Conservation (phyloP, 129 eudicot genomes). For the Artemisia annua region DNA sequence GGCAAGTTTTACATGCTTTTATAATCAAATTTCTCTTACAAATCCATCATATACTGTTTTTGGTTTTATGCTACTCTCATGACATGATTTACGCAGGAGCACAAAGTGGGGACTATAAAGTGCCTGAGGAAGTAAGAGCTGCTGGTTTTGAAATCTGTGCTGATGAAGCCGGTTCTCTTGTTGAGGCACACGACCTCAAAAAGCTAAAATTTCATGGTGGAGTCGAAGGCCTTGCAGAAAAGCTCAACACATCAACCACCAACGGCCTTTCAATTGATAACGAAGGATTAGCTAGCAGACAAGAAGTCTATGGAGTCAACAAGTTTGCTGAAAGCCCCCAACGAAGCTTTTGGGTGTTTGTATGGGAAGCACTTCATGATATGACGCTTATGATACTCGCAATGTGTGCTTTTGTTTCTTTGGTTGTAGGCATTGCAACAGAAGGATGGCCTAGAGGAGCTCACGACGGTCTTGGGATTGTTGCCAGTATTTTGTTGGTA, state of each 20-base stretch:
- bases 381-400: slow-evolving; percentile 97
- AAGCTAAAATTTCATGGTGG: slow-evolving; percentile 86
- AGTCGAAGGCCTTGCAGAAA: slow-evolving; percentile 57
- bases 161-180: slow-evolving; percentile 80
- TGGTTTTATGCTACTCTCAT: slow-evolving; percentile 2
- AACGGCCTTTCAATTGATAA: slow-evolving; percentile 54
- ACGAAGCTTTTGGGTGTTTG: slow-evolving; percentile 83
- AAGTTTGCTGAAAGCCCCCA: slow-evolving; percentile 68
- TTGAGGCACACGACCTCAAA: slow-evolving; percentile 85
- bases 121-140: slow-evolving; percentile 77
- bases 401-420: slow-evolving; percentile 84
- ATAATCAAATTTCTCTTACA: slow-evolving; percentile 5
- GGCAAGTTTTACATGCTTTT: slow-evolving; percentile 46
- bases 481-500: slow-evolving; percentile 79
- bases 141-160: slow-evolving; percentile 85
- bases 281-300: slow-evolving; percentile 45
- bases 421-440: slow-evolving; percentile 81
- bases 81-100: slow-evolving; percentile 54
- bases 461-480: slow-evolving; percentile 95
- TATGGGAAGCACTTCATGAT: slow-evolving; percentile 97
- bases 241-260: slow-evolving; percentile 64
- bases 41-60: not conserved
- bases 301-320: slow-evolving; percentile 67
- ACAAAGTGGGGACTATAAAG: slow-evolving; percentile 60
- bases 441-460: slow-evolving; percentile 98